phyloP scores from a whole-genome alignment of 164 flowering plant species.

The Stephania yunnanensis region DNA sequence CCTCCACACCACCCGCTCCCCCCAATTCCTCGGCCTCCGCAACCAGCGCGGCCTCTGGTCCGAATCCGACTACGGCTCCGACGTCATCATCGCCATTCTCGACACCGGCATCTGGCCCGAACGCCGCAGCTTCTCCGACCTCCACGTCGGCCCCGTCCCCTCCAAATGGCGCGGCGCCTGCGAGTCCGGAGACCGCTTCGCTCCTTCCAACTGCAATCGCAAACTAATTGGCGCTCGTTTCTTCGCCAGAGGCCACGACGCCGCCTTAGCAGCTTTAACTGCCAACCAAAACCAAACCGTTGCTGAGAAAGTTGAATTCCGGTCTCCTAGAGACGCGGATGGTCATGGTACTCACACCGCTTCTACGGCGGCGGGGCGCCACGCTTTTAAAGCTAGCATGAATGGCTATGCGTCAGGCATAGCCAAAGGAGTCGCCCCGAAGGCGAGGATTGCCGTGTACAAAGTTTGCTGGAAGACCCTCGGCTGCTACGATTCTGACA shows the following conservation, averaged over 20 bases:
- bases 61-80: slow-evolving; percentile 87
- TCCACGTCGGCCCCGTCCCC: slow-evolving; percentile 73
- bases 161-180: slow-evolving; percentile 71
- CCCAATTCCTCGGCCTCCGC: slow-evolving; percentile 82
- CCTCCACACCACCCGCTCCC: slow-evolving; percentile 98
- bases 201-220: slow-evolving; percentile 45
- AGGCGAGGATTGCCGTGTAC: slow-evolving; percentile 75
- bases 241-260: slow-evolving; percentile 72
- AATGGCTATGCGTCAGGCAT: slow-evolving; percentile 78
- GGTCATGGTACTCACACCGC: slow-evolving; percentile 99
- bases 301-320: slow-evolving; percentile 44
- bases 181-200: slow-evolving; percentile 49
- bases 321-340: slow-evolving; percentile 85
- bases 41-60: slow-evolving; percentile 90
- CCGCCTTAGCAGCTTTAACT: slow-evolving; percentile 25
- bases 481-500: slow-evolving; percentile 90
- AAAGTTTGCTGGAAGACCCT: slow-evolving; percentile 87
- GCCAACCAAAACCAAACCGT: slow-evolving; percentile 12
- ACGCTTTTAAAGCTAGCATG: slow-evolving; percentile 67
- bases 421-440: slow-evolving; percentile 95
- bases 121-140: slow-evolving; percentile 75
- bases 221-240: slow-evolving; percentile 84
- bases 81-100: slow-evolving; percentile 75
- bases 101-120: slow-evolving; percentile 99
- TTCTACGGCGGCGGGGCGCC: slow-evolving; percentile 83